Evolutionary conservation across 371 early-diverging fungal genomes (phyloP), one percentile per base, ranked within the genome.

Genomic region (Apophysomyces sp.): DNA sequence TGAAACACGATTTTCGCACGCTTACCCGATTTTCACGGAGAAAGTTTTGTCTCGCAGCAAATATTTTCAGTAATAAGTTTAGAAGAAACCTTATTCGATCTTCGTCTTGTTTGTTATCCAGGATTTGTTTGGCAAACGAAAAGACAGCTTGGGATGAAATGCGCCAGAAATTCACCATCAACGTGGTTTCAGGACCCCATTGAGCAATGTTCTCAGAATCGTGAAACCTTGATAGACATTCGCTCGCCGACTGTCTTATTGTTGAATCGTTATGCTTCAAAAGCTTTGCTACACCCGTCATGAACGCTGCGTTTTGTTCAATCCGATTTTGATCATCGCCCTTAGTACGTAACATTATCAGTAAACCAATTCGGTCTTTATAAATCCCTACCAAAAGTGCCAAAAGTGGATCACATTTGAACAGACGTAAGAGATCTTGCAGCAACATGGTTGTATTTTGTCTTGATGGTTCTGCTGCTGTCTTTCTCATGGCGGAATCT

Each of bases 191-290:
- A 11, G 87, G 83, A 1, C 84, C 84, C 89, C 89, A 89, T 44
- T 74, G 66, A 21, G 69, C 67, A 57, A 89, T 85, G 30, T 73
- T 74, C 3, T 67, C 57, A 3, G 80, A 66, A 15, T 80, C 71
- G 55, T 86, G 84, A n/a, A 89, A 67, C 57, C 81, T 77, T 9
- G 83, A 75, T 27, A 94, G 69, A 26, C 87, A 83, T 40, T 89
- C 87, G 0, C 81, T 83, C 0, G 92, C 90, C 12, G 74, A 74
- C 4, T 73, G 71, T 7, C 92, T 80, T 29, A 94, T 86, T 11
- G 71, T 65, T 15, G 75, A 67, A 51, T 83, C 79, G 0, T 66
- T 60, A 60, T 91, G 87, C 29, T 81, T 74, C 30, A 90, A 60
- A 55, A 89, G 84, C 26, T 71, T 62, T 9, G 84, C 69, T 30